Conservation (phyloP, 192 early-diverging fungal genomes). For the Linnemannia elongata region DNA sequence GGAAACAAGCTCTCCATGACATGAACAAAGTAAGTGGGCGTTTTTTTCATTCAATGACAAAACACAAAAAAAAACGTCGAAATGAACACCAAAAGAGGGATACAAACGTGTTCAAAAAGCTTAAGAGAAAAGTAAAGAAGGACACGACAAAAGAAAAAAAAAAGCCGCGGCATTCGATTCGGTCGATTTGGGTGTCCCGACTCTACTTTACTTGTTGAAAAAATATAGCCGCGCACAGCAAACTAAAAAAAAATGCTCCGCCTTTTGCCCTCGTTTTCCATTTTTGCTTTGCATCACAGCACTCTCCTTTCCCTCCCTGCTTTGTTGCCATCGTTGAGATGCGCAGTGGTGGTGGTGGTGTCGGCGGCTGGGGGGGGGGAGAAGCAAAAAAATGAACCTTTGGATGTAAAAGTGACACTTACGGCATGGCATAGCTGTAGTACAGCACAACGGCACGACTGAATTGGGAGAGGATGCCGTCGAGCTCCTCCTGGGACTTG, state of each 20-base stretch:
- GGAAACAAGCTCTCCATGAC: not conserved
- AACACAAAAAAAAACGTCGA: not conserved
- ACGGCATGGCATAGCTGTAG: conserved; percentile 51
- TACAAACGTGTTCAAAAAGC: not conserved
- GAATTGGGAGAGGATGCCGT: conserved; percentile 13
- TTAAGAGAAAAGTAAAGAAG: not conserved
- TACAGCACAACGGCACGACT: conserved; percentile 33
- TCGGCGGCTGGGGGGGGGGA: not conserved
- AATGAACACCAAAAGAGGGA: not conserved
- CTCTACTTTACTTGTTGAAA: not conserved
- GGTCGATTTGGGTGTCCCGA: not conserved
- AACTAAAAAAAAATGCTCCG: conserved; percentile 9
- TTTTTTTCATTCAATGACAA: not conserved
- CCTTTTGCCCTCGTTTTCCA: not conserved
- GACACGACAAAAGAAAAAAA: too few species aligned
- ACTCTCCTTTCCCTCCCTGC: not conserved
- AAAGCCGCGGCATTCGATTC: not conserved
- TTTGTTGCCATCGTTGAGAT: not conserved
- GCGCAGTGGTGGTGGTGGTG: not conserved
- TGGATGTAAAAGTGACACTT: conserved; percentile 10
- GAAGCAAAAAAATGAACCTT: not conserved
- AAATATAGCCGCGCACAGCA: conserved; percentile 1
- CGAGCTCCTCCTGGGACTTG: conserved; percentile 40
- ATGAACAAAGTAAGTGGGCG: not conserved
- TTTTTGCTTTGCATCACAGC: not conserved